Conservation (phyloP, 768 basidiomycete species). For the Gymnopilus junonius region DNA sequence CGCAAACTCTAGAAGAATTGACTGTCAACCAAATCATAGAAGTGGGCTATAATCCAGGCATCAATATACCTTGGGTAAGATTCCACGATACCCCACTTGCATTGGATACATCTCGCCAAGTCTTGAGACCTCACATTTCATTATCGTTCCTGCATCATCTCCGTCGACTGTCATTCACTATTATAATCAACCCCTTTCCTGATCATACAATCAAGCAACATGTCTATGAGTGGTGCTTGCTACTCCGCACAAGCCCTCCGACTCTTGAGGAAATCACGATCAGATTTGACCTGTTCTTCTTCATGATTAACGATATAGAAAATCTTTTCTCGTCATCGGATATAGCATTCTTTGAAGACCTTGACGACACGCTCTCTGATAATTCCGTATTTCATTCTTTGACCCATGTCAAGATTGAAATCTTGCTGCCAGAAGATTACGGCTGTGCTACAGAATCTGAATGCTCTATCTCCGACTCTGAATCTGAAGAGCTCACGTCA, state of each 20-base stretch:
- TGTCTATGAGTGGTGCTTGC: neutral
- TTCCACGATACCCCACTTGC: neutral
- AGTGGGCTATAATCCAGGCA: no score
- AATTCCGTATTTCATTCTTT: no score
- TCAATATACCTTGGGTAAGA: no score
- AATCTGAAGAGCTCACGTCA: no score
- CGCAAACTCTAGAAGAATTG: neutral
- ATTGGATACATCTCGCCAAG: neutral
- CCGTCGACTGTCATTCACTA: neutral
- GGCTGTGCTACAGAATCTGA: no score
- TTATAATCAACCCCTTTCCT: neutral
- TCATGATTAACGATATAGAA: neutral
- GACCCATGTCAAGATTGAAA: no score
- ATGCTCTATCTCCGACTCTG: no score
- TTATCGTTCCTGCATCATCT: neutral
- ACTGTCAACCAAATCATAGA: neutral
- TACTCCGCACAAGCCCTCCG: neutral
- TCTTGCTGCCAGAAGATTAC: no score
- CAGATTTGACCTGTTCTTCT: neutral
- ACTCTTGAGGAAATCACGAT: neutral
- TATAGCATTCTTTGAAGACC: neutral
- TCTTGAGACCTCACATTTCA: neutral
- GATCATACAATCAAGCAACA: neutral
- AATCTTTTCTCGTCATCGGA: neutral
- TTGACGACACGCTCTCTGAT: neutral